Percentiles rank a stretch among this genome's conserved stretches.
Evolutionary conservation across 345 rosid genomes (phyloP).

Genomic region (Litchi chinensis): DNA sequence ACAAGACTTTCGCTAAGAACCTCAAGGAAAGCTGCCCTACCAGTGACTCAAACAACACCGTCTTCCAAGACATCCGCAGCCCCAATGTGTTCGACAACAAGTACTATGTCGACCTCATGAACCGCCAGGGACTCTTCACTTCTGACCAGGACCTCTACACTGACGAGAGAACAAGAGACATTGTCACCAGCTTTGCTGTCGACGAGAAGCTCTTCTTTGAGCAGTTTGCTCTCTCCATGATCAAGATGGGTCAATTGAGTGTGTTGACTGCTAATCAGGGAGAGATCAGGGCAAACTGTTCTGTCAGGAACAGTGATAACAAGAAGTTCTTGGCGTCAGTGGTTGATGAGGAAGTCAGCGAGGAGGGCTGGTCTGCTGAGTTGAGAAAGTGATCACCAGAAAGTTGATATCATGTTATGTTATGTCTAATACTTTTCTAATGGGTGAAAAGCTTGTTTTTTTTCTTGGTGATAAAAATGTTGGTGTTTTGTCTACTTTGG

Average conservation of each 20-base stretch:
- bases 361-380: slow-evolving; percentile 44
- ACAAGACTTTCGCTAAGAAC: slow-evolving; percentile 58
- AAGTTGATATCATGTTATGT: no score
- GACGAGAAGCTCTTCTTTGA: slow-evolving; percentile 64
- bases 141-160: slow-evolving; percentile 86
- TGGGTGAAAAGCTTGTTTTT: neutral
- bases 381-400: slow-evolving; percentile 12
- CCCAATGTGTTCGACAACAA: slow-evolving; percentile 82
- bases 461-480: neutral
- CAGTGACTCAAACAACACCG: slow-evolving; percentile 38
- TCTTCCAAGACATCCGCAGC: slow-evolving; percentile 52
- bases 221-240: slow-evolving; percentile 56
- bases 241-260: slow-evolving; percentile 72
- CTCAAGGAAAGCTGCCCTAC: slow-evolving; percentile 63
- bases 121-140: slow-evolving; percentile 78
- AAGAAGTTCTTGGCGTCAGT: slow-evolving; percentile 33
- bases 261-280: slow-evolving; percentile 67
- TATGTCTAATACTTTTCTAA: no score
- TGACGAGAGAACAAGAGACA: slow-evolving; percentile 53
- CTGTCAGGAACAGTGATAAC: slow-evolving; percentile 54
- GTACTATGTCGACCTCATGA: slow-evolving; percentile 76
- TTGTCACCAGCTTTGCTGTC: slow-evolving; percentile 64
- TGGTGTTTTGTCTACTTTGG: neutral
- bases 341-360: slow-evolving; percentile 46
- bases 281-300: slow-evolving; percentile 78